Percentiles rank a stretch among this genome's conserved stretches.
These are phyloP conservation scores for Stephanodiscus triporus DNA, from an alignment of 108 stramenopile species.

Conservation along the genomic window DNA sequence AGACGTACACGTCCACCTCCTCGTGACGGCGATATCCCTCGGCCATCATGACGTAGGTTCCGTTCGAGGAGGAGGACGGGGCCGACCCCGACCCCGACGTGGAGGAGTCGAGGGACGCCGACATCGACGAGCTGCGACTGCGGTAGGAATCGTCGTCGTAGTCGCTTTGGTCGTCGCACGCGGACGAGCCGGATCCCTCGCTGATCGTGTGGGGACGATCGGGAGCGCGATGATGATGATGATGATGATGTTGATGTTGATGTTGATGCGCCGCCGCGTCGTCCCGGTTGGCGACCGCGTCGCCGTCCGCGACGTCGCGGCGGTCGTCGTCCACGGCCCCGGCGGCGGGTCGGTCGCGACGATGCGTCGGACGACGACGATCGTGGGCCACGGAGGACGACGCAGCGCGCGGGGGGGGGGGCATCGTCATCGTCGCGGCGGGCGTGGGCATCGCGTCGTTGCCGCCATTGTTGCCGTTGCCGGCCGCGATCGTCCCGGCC, in stretches of 20 bases:
- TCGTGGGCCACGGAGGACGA: too few species aligned
- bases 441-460: not conserved
- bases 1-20: constrained; percentile 51
- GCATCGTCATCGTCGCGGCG: too few species aligned
- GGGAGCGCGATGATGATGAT: too few species aligned
- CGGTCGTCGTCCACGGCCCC: not conserved
- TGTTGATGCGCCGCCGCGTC: not conserved
- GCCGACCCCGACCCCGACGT: constrained; percentile 4
- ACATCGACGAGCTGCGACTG: constrained; percentile 3
- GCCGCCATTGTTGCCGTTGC: constrained; percentile 49
- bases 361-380: too few species aligned
- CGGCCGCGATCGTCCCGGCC: constrained; percentile 49
- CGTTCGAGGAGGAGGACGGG: not conserved
- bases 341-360: not conserved
- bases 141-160: not conserved
- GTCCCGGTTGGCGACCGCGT: not conserved
- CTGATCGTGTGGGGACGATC: constrained; percentile 28
- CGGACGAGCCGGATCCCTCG: constrained; percentile 33
- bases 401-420: too few species aligned
- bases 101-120: constrained; percentile 8
- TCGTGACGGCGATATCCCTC: constrained; percentile 27
- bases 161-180: constrained; percentile 9
- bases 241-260: too few species aligned
- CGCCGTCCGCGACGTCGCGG: not conserved
- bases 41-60: not conserved